A percentile compares a stretch with the other conserved stretches of the same genome.
Conservation (phyloP, 2,329 filamentous ascomycete genomes). For the Ilyonectria destructans region DNA sequence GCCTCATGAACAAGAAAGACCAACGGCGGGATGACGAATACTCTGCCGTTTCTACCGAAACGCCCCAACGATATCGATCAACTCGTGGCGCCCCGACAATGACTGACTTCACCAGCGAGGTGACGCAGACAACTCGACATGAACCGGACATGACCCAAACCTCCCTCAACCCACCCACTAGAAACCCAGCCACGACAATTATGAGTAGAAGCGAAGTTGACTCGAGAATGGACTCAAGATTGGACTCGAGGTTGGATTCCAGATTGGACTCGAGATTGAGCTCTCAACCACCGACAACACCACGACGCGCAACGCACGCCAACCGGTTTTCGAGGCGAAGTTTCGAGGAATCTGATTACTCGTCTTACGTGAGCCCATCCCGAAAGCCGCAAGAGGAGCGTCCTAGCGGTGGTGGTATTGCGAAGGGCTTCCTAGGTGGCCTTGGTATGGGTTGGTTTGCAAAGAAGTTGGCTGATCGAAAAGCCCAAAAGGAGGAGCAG, state of each 20-base stretch:
- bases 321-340: constrained; percentile 62
- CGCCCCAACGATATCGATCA: constrained; percentile 66
- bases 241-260: constrained; percentile 52
- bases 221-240: constrained; percentile 52
- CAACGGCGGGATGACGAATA: constrained; percentile 72
- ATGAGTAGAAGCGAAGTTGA: constrained; percentile 65
- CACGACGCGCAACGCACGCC: constrained; percentile 64
- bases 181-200: constrained; percentile 60
- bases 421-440: constrained; percentile 72
- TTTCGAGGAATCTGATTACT: constrained; percentile 71
- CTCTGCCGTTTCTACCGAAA: constrained; percentile 75
- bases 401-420: constrained; percentile 66
- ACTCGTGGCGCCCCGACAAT: constrained; percentile 57
- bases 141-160: constrained; percentile 53
- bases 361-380: constrained; percentile 76
- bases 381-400: constrained; percentile 65
- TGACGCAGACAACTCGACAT: constrained; percentile 53
- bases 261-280: constrained; percentile 51
- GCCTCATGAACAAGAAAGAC: constrained; percentile 69
- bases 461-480: constrained; percentile 74
- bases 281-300: constrained; percentile 62
- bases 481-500: constrained; percentile 64
- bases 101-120: constrained; percentile 70
- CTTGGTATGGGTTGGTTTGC: constrained; percentile 80
- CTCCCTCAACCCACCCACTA: constrained; percentile 65